A percentile compares a stretch with the other conserved stretches of the same genome.
These are phyloP conservation scores for Xylariomycetidae sp. DNA, from an alignment of 2,329 filamentous ascomycete genomes.

Conservation along the genomic window DNA sequence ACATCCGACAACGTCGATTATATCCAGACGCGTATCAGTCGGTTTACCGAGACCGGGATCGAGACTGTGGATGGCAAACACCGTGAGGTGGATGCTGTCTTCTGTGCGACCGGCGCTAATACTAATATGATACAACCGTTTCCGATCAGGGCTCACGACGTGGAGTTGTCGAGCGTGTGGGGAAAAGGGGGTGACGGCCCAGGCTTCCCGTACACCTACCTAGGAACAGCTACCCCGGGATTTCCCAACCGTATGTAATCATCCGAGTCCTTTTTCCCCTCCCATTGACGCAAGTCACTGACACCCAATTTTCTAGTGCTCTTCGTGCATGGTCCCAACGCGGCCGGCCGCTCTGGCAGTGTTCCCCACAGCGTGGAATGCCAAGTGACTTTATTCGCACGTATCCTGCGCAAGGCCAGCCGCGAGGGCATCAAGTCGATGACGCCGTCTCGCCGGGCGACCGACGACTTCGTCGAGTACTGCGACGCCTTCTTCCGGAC, in stretches of 20 bases:
- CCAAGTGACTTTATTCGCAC: slow-evolving; percentile 60
- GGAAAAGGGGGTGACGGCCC: slow-evolving; percentile 45
- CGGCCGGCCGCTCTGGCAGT: slow-evolving; percentile 57
- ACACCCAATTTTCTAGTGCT: too few relatives aligned
- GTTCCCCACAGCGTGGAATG: slow-evolving; percentile 65
- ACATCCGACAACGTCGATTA: slow-evolving; percentile 58
- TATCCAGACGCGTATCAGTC: slow-evolving; percentile 51
- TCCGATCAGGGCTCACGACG: slow-evolving; percentile 49
- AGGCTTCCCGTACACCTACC: slow-evolving; percentile 64
- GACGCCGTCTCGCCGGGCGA: slow-evolving; percentile 49
- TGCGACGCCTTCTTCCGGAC: slow-evolving; percentile 50
- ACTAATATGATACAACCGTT: slow-evolving; percentile 56
- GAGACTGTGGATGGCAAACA: slow-evolving; percentile 53
- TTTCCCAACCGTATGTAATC: slow-evolving; percentile 70
- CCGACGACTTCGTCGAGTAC: slow-evolving; percentile 61
- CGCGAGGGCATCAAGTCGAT: slow-evolving; percentile 63
- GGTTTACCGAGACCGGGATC: slow-evolving; percentile 57
- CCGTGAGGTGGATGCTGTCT: slow-evolving; percentile 57
- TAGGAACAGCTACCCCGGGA: slow-evolving; percentile 57
- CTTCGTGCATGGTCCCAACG: slow-evolving; percentile 59
- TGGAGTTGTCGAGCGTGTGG: slow-evolving; percentile 54
- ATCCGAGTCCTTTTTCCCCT: too few relatives aligned
- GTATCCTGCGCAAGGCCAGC: slow-evolving; percentile 61
- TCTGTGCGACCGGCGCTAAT: slow-evolving; percentile 66
- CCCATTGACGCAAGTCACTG: too few relatives aligned